These are phyloP conservation scores for Nakataea oryzae DNA, from an alignment of 2,329 filamentous ascomycete genomes.

Conservation along the genomic window DNA sequence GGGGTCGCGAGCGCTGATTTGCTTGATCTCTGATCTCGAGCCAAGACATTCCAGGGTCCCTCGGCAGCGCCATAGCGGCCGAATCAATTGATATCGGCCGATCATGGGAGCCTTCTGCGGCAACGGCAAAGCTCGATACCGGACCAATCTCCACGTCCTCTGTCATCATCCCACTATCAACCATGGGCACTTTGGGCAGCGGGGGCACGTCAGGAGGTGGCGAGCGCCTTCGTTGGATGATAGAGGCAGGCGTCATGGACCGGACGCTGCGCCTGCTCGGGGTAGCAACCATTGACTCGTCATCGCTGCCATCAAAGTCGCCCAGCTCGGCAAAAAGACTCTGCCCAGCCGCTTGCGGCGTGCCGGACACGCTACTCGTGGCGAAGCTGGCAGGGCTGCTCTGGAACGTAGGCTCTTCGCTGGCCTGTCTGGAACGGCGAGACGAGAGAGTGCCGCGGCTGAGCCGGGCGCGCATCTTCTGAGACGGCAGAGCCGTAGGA, in stretches of 20 bases:
- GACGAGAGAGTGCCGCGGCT: slow-evolving; percentile 47
- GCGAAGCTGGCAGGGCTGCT: slow-evolving; percentile 47
- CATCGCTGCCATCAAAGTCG: slow-evolving; percentile 66
- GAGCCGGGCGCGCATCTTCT: slow-evolving; percentile 63
- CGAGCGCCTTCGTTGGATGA: slow-evolving; percentile 26
- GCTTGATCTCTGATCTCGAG: slow-evolving; percentile 9
- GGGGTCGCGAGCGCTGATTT: slow-evolving; percentile 25
- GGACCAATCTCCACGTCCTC: slow-evolving; percentile 36
- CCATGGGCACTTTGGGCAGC: slow-evolving; percentile 42
- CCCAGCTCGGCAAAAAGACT: slow-evolving; percentile 88
- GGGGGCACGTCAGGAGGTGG: slow-evolving; percentile 37
- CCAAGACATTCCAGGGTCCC: slow-evolving; percentile 9
- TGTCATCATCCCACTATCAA: slow-evolving; percentile 51
- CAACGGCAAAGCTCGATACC: slow-evolving; percentile 10
- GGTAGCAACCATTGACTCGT: slow-evolving; percentile 51
- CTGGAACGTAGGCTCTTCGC: slow-evolving; percentile 46
- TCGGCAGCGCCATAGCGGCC: slow-evolving; percentile 19
- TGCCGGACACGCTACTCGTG: slow-evolving; percentile 35
- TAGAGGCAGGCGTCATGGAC: slow-evolving; percentile 37
- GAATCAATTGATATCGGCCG: slow-evolving; percentile 33
- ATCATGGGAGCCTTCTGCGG: slow-evolving; percentile 11
- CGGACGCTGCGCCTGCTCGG: slow-evolving; percentile 39
- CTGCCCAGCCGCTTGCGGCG: slow-evolving; percentile 44
- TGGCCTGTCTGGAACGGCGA: slow-evolving; percentile 49
- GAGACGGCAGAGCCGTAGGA: slow-evolving; percentile 48